Conservation (phyloP, 176 grass and related monocot genomes). For the Musa schizocarpa region DNA sequence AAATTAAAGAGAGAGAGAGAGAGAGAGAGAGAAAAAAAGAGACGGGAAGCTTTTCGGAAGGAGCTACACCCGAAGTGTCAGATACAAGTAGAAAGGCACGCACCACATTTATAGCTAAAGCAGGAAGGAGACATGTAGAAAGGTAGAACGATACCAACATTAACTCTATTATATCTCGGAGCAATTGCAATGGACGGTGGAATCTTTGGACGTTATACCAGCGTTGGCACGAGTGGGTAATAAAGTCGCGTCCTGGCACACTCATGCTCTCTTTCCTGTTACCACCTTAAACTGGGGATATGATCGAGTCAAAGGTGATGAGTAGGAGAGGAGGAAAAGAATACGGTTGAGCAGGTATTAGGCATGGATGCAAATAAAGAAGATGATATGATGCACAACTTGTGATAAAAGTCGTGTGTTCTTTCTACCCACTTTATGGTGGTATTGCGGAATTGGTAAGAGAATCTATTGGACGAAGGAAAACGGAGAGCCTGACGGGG, state of each 20-base stretch:
- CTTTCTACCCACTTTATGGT: not conserved
- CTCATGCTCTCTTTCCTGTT: not conserved
- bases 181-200: not conserved
- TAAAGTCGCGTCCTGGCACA: not conserved
- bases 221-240: not conserved
- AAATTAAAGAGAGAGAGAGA: not conserved
- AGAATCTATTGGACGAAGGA: not conserved
- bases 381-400: too few species aligned
- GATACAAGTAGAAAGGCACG: slow-evolving; percentile 19
- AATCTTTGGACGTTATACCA: not conserved
- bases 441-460: not conserved
- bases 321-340: not conserved
- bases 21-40: not conserved
- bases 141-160: not conserved
- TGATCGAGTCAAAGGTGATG: not conserved
- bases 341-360: too few species aligned
- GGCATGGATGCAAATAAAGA: too few species aligned
- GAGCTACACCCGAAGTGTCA: not conserved
- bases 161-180: not conserved
- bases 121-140: not conserved
- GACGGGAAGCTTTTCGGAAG: not conserved
- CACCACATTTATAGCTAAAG: slow-evolving; percentile 39
- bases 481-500: not conserved
- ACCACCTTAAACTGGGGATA: not conserved
- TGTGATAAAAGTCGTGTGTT: too few species aligned